These are phyloP conservation scores for Agaricus sinodeliciosus DNA, from an alignment of 768 basidiomycete genomes.

Conservation along the genomic window DNA sequence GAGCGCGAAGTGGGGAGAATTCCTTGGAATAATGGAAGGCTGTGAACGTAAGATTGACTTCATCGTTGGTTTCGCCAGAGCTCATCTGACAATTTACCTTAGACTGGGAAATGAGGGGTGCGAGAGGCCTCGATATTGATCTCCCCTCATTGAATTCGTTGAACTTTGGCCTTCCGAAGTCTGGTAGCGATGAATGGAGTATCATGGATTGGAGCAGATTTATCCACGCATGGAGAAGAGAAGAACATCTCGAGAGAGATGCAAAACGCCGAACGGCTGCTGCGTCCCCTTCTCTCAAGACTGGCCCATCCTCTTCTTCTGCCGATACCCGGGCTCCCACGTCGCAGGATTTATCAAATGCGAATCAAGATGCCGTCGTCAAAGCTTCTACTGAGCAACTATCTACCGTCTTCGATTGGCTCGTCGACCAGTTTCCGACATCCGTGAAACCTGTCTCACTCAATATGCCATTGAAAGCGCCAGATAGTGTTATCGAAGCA, in stretches of 20 bases:
- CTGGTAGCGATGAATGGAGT: slow-evolving; percentile 32
- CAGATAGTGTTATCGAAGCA: slow-evolving; percentile 5
- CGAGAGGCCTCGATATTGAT: slow-evolving; percentile 70
- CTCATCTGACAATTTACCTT: neutral
- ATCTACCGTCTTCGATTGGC: slow-evolving; percentile 74
- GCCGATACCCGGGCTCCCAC: neutral
- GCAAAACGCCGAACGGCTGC: neutral
- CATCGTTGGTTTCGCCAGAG: neutral
- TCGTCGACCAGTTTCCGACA: slow-evolving; percentile 62
- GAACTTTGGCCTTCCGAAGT: slow-evolving; percentile 25
- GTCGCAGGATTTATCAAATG: slow-evolving; percentile 8
- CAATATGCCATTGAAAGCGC: slow-evolving; percentile 7
- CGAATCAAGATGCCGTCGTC: slow-evolving; percentile 45
- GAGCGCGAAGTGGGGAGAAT: slow-evolving; percentile 94
- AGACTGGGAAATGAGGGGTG: slow-evolving; percentile 93
- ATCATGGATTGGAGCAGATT: slow-evolving; percentile 61
- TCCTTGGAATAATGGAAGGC: slow-evolving; percentile 82
- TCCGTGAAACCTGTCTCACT: slow-evolving; percentile 12
- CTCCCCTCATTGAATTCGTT: slow-evolving; percentile 43
- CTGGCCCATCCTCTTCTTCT: neutral
- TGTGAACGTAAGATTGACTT: slow-evolving; percentile 57
- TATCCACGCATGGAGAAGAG: slow-evolving; percentile 53
- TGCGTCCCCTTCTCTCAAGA: neutral
- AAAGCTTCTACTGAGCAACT: slow-evolving; percentile 66
- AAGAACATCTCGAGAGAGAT: slow-evolving; percentile 37